A percentile compares a stretch with the other conserved stretches of the same genome.
phyloP scores from a whole-genome alignment of 176 grass and related monocot genomes.

The Cenchrus purpureus region DNA sequence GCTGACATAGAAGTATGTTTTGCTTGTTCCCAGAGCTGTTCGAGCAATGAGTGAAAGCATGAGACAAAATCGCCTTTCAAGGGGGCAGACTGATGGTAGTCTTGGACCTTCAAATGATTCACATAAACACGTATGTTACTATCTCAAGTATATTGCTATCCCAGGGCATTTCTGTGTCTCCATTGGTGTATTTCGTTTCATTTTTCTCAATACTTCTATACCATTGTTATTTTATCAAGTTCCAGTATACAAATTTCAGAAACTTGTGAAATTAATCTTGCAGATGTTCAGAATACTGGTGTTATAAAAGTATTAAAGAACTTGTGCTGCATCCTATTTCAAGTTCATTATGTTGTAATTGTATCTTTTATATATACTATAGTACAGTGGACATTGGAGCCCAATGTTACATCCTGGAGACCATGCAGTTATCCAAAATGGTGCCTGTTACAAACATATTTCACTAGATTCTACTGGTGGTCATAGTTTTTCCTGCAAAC shows the following conservation, averaged over 20 bases:
- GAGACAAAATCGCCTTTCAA: slow-evolving; percentile 68
- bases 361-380: too few relatives aligned
- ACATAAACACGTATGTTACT: slow-evolving; percentile 53
- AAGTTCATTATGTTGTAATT: background rate
- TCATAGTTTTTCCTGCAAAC: too few relatives aligned
- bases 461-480: too few relatives aligned
- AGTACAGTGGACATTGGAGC: too few relatives aligned
- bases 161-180: background rate
- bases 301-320: background rate
- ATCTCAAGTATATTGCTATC: background rate
- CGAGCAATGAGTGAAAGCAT: slow-evolving; percentile 91
- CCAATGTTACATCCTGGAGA: too few relatives aligned
- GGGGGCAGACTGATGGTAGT: slow-evolving; percentile 61
- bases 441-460: too few relatives aligned
- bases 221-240: background rate
- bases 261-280: background rate
- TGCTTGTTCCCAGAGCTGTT: slow-evolving; percentile 66
- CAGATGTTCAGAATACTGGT: background rate
- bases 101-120: slow-evolving; percentile 58
- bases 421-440: too few relatives aligned
- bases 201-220: background rate
- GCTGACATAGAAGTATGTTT: slow-evolving; percentile 20
- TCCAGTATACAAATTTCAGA: background rate
- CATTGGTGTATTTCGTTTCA: background rate
- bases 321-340: background rate